phyloP scores from a whole-genome alignment of 2,329 filamentous ascomycete genomes.

The Raffaelea arxii region DNA sequence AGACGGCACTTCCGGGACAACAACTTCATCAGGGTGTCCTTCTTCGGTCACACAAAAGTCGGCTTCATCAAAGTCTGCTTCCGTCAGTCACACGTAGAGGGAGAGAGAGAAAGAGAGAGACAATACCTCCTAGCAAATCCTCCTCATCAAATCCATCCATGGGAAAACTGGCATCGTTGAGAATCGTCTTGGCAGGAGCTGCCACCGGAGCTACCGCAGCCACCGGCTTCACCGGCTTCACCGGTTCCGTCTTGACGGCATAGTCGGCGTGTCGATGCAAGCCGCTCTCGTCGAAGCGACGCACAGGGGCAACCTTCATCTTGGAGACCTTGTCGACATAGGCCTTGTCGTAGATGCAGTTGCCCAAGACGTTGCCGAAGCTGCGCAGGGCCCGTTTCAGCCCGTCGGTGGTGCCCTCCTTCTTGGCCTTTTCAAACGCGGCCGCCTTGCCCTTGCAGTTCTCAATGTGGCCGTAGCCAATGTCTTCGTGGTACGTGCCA shows the following conservation, averaged over 20 bases:
- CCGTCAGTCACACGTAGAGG: too few species aligned
- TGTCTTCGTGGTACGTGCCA: slow-evolving; percentile 95
- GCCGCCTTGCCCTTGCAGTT: slow-evolving; percentile 92
- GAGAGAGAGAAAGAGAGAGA: background rate
- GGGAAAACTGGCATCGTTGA: background rate
- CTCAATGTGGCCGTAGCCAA: slow-evolving; percentile 93
- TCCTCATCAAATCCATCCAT: slow-evolving; percentile 26
- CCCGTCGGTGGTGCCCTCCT: slow-evolving; percentile 91
- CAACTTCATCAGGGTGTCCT: slow-evolving; percentile 68
- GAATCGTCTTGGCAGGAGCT: background rate
- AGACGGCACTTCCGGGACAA: slow-evolving; percentile 32
- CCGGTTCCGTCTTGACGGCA: slow-evolving; percentile 44
- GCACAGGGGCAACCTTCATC: slow-evolving; percentile 61
- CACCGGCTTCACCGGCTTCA: too few species aligned
- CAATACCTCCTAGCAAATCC: slow-evolving; percentile 37
- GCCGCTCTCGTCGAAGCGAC: slow-evolving; percentile 66
- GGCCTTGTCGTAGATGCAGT: slow-evolving; percentile 95
- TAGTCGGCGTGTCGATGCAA: slow-evolving; percentile 76
- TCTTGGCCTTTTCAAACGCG: slow-evolving; percentile 97
- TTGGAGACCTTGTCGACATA: slow-evolving; percentile 86
- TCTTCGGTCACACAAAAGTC: slow-evolving; percentile 63
- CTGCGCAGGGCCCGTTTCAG: slow-evolving; percentile 81
- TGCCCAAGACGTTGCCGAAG: slow-evolving; percentile 95
- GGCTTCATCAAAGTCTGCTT: slow-evolving; percentile 68
- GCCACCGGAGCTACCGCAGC: background rate